These are phyloP conservation scores for Lentinus brumalis DNA, from an alignment of 768 basidiomycete genomes.

Conservation along the genomic window DNA sequence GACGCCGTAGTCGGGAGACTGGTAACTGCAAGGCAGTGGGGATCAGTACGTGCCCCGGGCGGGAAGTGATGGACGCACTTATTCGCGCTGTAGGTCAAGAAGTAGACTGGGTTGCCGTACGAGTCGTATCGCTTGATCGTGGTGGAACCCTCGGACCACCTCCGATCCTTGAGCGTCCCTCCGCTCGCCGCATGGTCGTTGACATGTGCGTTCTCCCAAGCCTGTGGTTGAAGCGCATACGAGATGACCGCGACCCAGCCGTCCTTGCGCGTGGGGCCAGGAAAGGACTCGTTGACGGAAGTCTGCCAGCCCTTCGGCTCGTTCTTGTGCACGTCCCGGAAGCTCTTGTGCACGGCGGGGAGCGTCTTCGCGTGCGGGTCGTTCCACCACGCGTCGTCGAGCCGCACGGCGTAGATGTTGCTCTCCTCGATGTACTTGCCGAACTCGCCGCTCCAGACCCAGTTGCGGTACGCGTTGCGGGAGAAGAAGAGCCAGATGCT, in stretches of 20 bases:
- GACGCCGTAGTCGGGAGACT: conserved; percentile 6
- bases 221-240: conserved; percentile 3
- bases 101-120: neutral
- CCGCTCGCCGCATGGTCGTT: conserved; percentile 4
- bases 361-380: conserved; percentile 1
- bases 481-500: conserved; percentile 10
- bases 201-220: conserved; percentile 6
- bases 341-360: neutral
- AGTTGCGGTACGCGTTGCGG: conserved; percentile 6
- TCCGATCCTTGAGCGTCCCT: conserved; percentile 2
- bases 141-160: conserved; percentile 4
- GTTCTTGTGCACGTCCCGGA: conserved; percentile 1
- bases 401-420: conserved; percentile 3
- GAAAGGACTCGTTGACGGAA: conserved; percentile 1
- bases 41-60: neutral
- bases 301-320: neutral
- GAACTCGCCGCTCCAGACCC: conserved; percentile 6
- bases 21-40: neutral
- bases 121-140: neutral
- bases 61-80: neutral
- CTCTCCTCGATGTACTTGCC: conserved; percentile 10
- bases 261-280: conserved; percentile 5
- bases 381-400: conserved; percentile 3
- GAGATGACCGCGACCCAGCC: conserved; percentile 2
- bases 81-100: conserved; percentile 3